Evolutionary conservation across 176 grass and related monocot species (phyloP).

Genomic region (Aechmea fasciata): DNA sequence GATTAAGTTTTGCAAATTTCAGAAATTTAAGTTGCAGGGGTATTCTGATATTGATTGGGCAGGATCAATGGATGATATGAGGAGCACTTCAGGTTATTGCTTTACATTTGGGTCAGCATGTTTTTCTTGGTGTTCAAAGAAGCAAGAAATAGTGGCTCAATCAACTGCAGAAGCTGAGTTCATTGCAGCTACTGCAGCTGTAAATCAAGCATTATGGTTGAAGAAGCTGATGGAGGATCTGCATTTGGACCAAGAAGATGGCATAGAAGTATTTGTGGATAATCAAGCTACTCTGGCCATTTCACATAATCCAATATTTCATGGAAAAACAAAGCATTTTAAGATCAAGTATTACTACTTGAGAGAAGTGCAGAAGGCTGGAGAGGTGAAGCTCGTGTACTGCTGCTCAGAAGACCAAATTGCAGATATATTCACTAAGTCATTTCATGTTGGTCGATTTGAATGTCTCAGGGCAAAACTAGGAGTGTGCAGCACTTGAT

Average conservation of each 20-base stretch:
- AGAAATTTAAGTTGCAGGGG: not conserved
- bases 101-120: not conserved
- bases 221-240: constrained; percentile 1
- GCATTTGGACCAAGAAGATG: not conserved
- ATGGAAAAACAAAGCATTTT: not conserved
- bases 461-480: too few species aligned
- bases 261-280: not conserved
- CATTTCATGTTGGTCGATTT: too few species aligned
- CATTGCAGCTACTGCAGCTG: not conserved
- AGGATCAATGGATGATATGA: not conserved
- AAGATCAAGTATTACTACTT: too few species aligned
- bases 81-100: constrained; percentile 3
- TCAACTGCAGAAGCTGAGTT: constrained; percentile 4
- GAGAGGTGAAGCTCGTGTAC: too few species aligned
- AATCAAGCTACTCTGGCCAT: not conserved
- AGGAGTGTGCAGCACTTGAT: too few species aligned
- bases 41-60: constrained; percentile 4
- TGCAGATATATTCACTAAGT: too few species aligned
- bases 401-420: too few species aligned
- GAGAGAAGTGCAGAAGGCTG: too few species aligned
- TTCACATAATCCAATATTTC: constrained; percentile 9
- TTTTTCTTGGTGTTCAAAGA: constrained; percentile 8
- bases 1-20: not conserved
- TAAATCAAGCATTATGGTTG: constrained; percentile 5
- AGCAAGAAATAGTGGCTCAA: not conserved